Percentiles rank a stretch among this genome's conserved stretches.
Evolutionary conservation across 1,284 basidiomycete genomes (phyloP).

Genomic region (Cystobasidiaceae sp.): DNA sequence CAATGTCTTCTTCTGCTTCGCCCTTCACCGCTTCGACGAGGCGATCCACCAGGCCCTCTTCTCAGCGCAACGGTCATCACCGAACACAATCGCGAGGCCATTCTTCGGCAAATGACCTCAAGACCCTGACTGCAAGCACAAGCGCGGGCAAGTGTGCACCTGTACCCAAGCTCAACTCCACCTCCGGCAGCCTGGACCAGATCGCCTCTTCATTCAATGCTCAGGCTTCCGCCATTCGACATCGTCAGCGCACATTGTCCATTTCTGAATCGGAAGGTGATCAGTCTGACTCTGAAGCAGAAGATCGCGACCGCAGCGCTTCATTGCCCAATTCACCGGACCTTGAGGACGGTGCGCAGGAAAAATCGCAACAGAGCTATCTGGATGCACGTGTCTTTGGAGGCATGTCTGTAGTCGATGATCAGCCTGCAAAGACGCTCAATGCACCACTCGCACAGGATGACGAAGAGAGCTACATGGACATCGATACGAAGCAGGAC

Average conservation of each 20-base stretch:
- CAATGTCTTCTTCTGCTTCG: too few relatives aligned
- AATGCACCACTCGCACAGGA: too few relatives aligned
- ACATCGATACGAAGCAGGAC: too few relatives aligned
- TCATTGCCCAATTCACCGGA: slow-evolving; percentile 19
- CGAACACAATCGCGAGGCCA: too few relatives aligned
- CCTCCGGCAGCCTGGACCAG: background rate
- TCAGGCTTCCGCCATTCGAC: background rate
- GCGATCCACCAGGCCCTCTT: too few relatives aligned
- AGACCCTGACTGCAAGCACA: background rate
- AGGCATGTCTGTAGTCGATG: too few relatives aligned
- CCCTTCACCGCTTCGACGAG: too few relatives aligned
- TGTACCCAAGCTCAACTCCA: background rate
- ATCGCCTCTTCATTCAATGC: slow-evolving; percentile 17
- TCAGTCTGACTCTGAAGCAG: slow-evolving; percentile 2
- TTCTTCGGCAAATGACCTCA: background rate
- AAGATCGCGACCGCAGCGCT: background rate
- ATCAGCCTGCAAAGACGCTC: too few relatives aligned
- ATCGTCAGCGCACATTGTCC: slow-evolving; percentile 22
- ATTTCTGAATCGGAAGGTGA: slow-evolving; percentile 26
- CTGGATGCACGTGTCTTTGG: too few relatives aligned
- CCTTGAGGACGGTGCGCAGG: background rate
- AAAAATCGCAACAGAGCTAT: too few relatives aligned
- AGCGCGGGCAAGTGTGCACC: background rate
- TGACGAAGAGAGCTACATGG: background rate
- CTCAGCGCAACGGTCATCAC: too few relatives aligned